Percentiles rank a stretch among this genome's conserved stretches.
These are phyloP conservation scores for Colletotrichum sidae DNA, from an alignment of 2,329 filamentous ascomycete genomes.

Conservation along the genomic window DNA sequence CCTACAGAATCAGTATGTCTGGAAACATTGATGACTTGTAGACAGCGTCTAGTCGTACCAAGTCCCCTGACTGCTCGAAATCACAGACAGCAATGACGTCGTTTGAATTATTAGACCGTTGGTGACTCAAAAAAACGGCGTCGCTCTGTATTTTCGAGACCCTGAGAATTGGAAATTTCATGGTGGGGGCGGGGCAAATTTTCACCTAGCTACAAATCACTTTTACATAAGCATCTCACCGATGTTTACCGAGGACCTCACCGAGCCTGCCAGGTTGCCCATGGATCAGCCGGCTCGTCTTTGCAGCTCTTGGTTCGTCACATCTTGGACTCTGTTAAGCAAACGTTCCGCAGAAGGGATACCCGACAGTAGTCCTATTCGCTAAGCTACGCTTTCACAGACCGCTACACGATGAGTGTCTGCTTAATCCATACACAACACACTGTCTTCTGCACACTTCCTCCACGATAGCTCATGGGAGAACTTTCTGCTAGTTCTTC, in stretches of 20 bases:
- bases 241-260: not conserved
- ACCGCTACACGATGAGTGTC: no score
- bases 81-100: not conserved
- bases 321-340: no score
- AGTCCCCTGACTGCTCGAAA: no score
- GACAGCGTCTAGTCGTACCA: no score
- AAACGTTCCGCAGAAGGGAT: no score
- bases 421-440: no score
- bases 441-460: no score
- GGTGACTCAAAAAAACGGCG: slow-evolving; percentile 22
- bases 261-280: not conserved
- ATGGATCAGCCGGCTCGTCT: not conserved
- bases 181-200: slow-evolving; percentile 40
- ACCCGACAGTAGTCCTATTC: no score
- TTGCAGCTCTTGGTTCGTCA: no score
- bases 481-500: slow-evolving; percentile 55
- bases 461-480: no score
- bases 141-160: slow-evolving; percentile 3
- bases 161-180: slow-evolving; percentile 38
- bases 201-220: slow-evolving; percentile 22
- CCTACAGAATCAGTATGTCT: not conserved
- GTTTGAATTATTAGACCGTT: not conserved
- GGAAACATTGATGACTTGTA: not conserved
- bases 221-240: slow-evolving; percentile 38
- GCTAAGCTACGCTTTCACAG: no score